These are phyloP conservation scores for Paraphoma chrysanthemicola DNA, from an alignment of 2,329 filamentous ascomycete genomes.

Conservation along the genomic window DNA sequence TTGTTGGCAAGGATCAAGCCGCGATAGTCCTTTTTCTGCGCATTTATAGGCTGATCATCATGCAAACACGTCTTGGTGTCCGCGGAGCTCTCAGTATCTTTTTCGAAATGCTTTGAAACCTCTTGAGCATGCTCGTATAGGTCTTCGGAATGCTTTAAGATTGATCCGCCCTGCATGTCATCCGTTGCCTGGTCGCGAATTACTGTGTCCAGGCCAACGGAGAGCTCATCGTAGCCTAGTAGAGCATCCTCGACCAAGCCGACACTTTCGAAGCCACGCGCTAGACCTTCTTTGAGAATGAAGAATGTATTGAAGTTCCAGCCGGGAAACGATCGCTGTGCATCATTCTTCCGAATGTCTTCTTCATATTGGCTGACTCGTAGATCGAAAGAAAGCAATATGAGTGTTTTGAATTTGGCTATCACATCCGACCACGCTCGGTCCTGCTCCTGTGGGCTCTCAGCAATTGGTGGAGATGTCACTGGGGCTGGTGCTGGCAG, in stretches of 20 bases:
- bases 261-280: constrained; percentile 93
- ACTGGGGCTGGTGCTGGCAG: constrained; percentile 52
- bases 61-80: constrained; percentile 27
- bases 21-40: constrained; percentile 76
- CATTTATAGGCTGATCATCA: constrained; percentile 46
- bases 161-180: constrained; percentile 72
- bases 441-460: constrained; percentile 79
- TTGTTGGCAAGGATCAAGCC: constrained; percentile 93
- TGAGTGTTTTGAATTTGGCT: constrained; percentile 83
- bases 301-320: constrained; percentile 99
- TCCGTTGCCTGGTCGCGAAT: constrained; percentile 74
- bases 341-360: constrained; percentile 92
- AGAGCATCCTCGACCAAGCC: constrained; percentile 94
- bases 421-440: constrained; percentile 85
- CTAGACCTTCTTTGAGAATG: constrained; percentile 93
- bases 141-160: constrained; percentile 77
- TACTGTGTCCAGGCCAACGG: constrained; percentile 82
- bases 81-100: constrained; percentile 17
- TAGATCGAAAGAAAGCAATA: constrained; percentile 87
- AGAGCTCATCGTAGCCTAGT: constrained; percentile 92
- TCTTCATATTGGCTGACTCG: constrained; percentile 95
- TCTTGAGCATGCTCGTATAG: constrained; percentile 61
- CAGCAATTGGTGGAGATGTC: constrained; percentile 49
- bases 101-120: constrained; percentile 27
- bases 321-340: constrained; percentile 83